These are phyloP conservation scores for Perkinsus chesapeaki DNA, from an alignment of 169 alveolate genomes.

Conservation along the genomic window DNA sequence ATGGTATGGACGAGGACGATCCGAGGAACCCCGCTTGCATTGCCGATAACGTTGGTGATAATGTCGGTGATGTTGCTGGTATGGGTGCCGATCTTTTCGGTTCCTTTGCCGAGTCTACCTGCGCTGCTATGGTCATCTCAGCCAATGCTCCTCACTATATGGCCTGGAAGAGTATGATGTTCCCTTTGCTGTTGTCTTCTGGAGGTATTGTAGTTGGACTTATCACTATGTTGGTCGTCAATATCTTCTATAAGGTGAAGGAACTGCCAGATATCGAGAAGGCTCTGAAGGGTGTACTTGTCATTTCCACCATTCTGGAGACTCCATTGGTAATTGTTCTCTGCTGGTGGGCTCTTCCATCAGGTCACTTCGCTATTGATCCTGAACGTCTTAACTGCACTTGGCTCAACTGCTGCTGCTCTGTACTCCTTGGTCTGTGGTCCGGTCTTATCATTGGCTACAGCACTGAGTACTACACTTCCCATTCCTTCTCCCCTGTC, in stretches of 20 bases:
- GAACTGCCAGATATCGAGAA: constrained; percentile 55
- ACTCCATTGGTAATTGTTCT: constrained; percentile 58
- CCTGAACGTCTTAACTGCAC: constrained; percentile 12
- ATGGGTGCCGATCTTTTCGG: constrained; percentile 90
- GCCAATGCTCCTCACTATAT: constrained; percentile 40
- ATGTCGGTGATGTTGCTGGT: constrained; percentile 89
- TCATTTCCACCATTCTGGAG: constrained; percentile 66
- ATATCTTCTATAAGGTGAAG: constrained; percentile 41
- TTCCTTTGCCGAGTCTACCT: constrained; percentile 80
- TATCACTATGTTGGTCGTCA: constrained; percentile 55
- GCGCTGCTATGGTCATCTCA: constrained; percentile 82
- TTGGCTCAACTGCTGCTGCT: constrained; percentile 47
- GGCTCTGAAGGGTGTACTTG: constrained; percentile 62
- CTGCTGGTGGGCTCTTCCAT: constrained; percentile 37
- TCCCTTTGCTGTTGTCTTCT: constrained; percentile 55
- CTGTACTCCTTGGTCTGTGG: constrained; percentile 64
- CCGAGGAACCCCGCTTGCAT: constrained; percentile 84
- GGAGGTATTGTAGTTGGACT: constrained; percentile 65
- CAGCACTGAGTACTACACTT: constrained; percentile 73
- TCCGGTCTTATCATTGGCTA: constrained; percentile 63
- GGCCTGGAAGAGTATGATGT: constrained; percentile 27
- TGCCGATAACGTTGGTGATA: constrained; percentile 89
- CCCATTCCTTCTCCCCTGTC: constrained; percentile 70
- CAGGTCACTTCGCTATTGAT: constrained; percentile 28
- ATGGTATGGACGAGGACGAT: constrained; percentile 78